These are phyloP conservation scores for Chloris gayana DNA, from an alignment of 176 grass and related monocot species.

Conservation along the genomic window DNA sequence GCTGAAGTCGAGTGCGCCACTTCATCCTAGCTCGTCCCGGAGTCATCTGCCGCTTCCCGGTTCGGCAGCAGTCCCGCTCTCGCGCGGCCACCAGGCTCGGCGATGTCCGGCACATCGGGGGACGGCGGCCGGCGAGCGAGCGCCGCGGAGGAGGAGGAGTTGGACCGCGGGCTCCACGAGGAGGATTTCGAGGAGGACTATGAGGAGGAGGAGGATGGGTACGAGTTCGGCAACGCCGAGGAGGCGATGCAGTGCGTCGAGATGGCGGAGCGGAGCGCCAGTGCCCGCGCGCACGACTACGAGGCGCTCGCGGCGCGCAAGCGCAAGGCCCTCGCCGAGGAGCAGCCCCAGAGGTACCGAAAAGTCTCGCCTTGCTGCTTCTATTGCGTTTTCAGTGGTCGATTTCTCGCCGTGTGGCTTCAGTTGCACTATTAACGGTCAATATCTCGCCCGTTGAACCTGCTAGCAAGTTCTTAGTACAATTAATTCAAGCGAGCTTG, in stretches of 20 bases:
- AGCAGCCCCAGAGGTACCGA: slow-evolving; percentile 41
- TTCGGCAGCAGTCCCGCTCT: not conserved
- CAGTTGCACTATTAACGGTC: not conserved
- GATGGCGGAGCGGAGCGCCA: slow-evolving; percentile 22
- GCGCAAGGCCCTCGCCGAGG: slow-evolving; percentile 64
- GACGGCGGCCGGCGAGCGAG: too few relatives aligned
- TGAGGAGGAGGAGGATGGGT: slow-evolving; percentile 41
- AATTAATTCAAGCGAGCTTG: not conserved
- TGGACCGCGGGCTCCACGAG: not conserved
- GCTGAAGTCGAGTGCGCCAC: too few relatives aligned
- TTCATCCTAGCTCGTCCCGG: too few relatives aligned
- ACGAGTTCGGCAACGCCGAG: slow-evolving; percentile 44
- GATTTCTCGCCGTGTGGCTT: not conserved
- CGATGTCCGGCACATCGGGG: not conserved
- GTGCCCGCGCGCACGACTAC: slow-evolving; percentile 42
- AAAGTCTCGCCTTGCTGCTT: not conserved
- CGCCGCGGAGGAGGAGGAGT: not conserved
- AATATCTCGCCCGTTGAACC: not conserved
- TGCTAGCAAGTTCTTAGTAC: not conserved
- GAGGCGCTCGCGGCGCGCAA: slow-evolving; percentile 67
- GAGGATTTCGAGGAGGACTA: not conserved
- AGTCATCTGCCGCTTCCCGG: not conserved
- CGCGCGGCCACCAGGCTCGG: too few relatives aligned
- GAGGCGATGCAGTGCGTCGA: slow-evolving; percentile 48
- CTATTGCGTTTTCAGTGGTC: not conserved